Evolutionary conservation across 768 basidiomycete genomes (phyloP).

Genomic region (Tulasnella sp.): DNA sequence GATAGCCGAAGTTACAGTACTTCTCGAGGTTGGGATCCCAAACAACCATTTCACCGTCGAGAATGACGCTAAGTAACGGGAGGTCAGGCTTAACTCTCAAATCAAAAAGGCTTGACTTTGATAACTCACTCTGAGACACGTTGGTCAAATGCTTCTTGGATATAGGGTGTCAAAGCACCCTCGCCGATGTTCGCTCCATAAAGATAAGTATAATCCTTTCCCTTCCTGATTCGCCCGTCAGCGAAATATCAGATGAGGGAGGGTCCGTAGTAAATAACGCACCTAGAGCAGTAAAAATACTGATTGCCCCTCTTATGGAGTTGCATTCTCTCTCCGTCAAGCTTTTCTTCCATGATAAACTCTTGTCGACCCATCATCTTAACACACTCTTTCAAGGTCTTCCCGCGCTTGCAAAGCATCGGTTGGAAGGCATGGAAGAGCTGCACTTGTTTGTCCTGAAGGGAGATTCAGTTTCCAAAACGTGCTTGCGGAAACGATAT

Average conservation of each 20-base stretch:
- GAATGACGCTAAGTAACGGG: slow-evolving; percentile 53
- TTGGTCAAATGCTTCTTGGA: slow-evolving; percentile 62
- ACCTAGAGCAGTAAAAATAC: slow-evolving; percentile 91
- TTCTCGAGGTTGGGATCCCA: slow-evolving; percentile 88
- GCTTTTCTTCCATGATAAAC: slow-evolving; percentile 93
- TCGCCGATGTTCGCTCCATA: slow-evolving; percentile 76
- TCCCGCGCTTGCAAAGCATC: slow-evolving; percentile 85
- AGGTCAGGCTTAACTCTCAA: background rate
- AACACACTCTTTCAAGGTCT: slow-evolving; percentile 70
- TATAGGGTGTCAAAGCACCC: slow-evolving; percentile 82
- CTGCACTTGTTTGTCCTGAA: slow-evolving; percentile 71
- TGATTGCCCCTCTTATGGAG: slow-evolving; percentile 85
- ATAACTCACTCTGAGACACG: slow-evolving; percentile 65
- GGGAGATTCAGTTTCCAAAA: background rate
- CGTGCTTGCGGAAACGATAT: background rate
- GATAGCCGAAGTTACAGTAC: slow-evolving; percentile 81
- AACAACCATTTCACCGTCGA: slow-evolving; percentile 98
- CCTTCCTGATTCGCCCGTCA: slow-evolving; percentile 44
- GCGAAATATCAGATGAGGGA: background rate
- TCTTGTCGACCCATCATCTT: slow-evolving; percentile 67
- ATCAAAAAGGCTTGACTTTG: no score
- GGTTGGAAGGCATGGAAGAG: slow-evolving; percentile 83
- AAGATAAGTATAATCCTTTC: slow-evolving; percentile 81
- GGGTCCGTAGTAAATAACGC: slow-evolving; percentile 16
- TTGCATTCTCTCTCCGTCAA: slow-evolving; percentile 96